Percentiles rank a stretch among this genome's conserved stretches.
phyloP scores from a whole-genome alignment of 2,329 filamentous ascomycete genomes.

The Aspergillus hiratsukae region DNA sequence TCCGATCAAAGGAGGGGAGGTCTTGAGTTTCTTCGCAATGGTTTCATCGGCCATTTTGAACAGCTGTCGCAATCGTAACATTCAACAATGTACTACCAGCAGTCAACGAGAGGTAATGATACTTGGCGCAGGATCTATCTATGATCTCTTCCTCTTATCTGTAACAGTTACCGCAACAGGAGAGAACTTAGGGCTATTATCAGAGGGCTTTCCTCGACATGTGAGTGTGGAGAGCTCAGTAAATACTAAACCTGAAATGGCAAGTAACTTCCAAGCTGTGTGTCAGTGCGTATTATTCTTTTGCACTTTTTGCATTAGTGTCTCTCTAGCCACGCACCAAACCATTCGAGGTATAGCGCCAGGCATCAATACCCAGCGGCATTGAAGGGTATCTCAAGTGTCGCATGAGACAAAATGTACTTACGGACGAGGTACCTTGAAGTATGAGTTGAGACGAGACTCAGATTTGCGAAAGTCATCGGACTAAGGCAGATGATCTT shows the following conservation, averaged over 20 bases:
- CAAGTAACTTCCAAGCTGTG: background rate
- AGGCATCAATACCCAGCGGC: background rate
- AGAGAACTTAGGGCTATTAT: constrained; percentile 6
- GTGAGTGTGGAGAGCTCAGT: constrained; percentile 1
- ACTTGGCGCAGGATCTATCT: background rate
- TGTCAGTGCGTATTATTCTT: too few relatives aligned
- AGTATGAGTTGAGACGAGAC: too few relatives aligned
- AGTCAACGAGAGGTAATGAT: background rate
- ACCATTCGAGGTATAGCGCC: background rate
- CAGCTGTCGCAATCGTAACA: constrained; percentile 38
- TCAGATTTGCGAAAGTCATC: too few relatives aligned
- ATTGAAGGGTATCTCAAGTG: background rate
- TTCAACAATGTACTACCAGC: constrained; percentile 9
- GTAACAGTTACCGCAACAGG: background rate
- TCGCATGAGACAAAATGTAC: background rate
- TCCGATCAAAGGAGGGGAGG: constrained; percentile 67
- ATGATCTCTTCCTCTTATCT: constrained; percentile 12
- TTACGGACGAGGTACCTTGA: too few relatives aligned
- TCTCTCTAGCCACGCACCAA: background rate
- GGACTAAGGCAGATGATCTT: too few relatives aligned
- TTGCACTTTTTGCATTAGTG: too few relatives aligned
- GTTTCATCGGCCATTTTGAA: constrained; percentile 61
- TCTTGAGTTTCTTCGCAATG: constrained; percentile 80
- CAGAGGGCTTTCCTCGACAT: constrained; percentile 9
- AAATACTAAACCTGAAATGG: background rate